phyloP scores from a whole-genome alignment of 495 filamentous ascomycete genomes.

The Neurospora sublineolata region DNA sequence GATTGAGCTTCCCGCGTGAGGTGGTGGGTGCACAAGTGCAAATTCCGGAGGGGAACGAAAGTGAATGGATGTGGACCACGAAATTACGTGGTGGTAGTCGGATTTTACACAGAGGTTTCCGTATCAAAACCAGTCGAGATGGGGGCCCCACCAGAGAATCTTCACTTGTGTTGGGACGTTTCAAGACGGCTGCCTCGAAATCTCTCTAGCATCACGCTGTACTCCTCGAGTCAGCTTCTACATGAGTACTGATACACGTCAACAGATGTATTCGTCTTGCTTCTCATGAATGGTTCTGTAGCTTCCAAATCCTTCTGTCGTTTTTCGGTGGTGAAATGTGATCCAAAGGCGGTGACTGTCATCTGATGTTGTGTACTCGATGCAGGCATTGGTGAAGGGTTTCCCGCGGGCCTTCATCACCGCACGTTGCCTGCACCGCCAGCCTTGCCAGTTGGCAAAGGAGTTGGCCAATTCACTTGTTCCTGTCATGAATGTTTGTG shows the following conservation, averaged over 20 bases:
- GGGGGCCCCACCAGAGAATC: background rate
- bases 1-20: background rate
- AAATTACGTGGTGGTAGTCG: background rate
- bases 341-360: background rate
- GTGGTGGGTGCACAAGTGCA: background rate
- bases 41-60: background rate
- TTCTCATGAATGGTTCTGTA: background rate
- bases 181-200: background rate
- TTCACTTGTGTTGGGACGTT: background rate
- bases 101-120: background rate
- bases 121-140: background rate
- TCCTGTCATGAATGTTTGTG: background rate
- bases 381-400: background rate
- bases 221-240: background rate
- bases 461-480: background rate
- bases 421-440: background rate
- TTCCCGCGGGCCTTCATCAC: background rate
- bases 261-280: background rate
- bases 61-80: background rate
- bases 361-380: background rate
- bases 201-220: background rate
- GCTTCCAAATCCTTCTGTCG: background rate
- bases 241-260: background rate
- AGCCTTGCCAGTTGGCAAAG: background rate
- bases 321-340: background rate